Evolutionary conservation across 352 stramenopile species (phyloP), one percentile per base, ranked within the genome.

Genomic region (Peronosclerospora sorghi): DNA sequence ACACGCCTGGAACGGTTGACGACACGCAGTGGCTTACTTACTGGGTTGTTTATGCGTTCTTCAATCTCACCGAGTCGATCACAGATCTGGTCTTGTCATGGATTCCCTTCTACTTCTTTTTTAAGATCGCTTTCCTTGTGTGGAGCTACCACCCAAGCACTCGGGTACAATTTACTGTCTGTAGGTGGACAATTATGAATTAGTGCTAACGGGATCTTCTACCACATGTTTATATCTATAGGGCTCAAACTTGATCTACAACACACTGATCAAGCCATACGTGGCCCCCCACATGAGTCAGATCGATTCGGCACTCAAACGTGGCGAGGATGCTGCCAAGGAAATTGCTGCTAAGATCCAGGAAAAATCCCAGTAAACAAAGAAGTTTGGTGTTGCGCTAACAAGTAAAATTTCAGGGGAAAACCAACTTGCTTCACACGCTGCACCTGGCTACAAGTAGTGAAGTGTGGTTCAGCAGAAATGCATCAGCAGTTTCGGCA

Each of bases 31-130:
- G 82, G 82, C 68, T 94, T 32, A 90, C 79, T 12, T 94, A 94
- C 65, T 94, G 82, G 82, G 84, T 98, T 49, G 83, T 98, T 21
- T 98, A 97, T 68, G 73, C 90, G 20, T 95, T 97, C 59, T 98
- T 98, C 61, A 96, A 87, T 51, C 82, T 98, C 41, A 93, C 96
- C 13, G 95, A 98, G 59, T 68, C 76, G 41, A 46, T 89, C 50
- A 89, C 77, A 24, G 74, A 92, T 52, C 48, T 87, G 9, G n/a
- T 92, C 18, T 56, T 92, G 23, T 84, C 73, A 32, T 89, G 79
- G 69, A 78, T 88, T 35, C 74, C 75, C 35, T 87, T 94, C 59
- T 91, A 91, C 66, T 91, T 87, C 55, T 79, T 90, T 42, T 50
- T 86, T 56, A 94, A 94, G 74, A 56, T 94, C 37, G 68, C 42